Base-by-base conservation (phyloP, 2,329 filamentous ascomycete genomes). In the Blumeria hordei region DNA sequence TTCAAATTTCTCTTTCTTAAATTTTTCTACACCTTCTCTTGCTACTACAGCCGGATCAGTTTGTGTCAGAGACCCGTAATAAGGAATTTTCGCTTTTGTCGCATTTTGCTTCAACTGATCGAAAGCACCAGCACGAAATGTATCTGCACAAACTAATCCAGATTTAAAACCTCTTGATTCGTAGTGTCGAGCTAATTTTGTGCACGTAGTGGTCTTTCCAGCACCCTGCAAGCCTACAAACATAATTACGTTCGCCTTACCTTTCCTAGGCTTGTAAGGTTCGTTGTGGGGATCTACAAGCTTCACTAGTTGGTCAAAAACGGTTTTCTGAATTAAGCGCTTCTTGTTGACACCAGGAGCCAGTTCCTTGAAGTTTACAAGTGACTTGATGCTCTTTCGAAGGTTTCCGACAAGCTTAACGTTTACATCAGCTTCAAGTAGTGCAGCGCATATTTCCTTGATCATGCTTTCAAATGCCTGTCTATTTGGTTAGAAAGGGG, bases 51-150 rank as follows among this genome's bases (percentile, higher is more conserved):
- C 88, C 0, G 92, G 92, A 65, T 98, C 92, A 7, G 88, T 95
- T 71, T 98, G 88, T 2, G 90, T 98, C 60, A 98, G 74, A 56
- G 86, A 94, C 63, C 92, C 92, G 67, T 93, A 98, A 75, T 98
- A 98, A 9, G 92, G 92, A 54, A 98, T 96, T 72, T 96, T 96
- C 53, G 92, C 92, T 69, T 96, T 98, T 36, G 88, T 96, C 1
- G 92, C 92, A 67, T 98, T 98, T 71, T 98, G 92, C 72, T 96
- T 96, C 67, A 98, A 69, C 71, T 98, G 92, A 66, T 98, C 92
- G 62, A 98, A 98, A 44, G 92, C 92, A 73, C 92, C 92, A 36
- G 92, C 92, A 71, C 92, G 85, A 74, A 98, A 98, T 32, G 92
- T 98, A 70, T 98, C 92, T 53, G 92, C 92, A 71, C 92, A 98